phyloP scores from a whole-genome alignment of 345 rosid genomes.

The Linum lewisii region DNA sequence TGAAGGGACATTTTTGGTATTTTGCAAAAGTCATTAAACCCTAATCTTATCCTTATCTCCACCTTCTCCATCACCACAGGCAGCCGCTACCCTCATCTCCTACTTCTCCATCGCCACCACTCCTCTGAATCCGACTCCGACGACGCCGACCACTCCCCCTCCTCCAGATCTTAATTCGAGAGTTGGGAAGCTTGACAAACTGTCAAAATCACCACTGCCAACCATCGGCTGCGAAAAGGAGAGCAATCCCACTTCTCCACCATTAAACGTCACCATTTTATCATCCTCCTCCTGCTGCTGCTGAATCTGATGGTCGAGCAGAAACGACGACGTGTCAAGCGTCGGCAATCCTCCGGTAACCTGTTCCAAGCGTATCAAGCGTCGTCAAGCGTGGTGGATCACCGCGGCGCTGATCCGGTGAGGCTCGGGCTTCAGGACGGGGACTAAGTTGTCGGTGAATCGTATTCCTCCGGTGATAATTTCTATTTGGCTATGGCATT shows the following conservation, averaged over 20 bases:
- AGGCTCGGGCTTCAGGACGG: constrained; percentile 55
- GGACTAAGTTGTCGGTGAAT: constrained; percentile 15
- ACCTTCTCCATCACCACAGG: too few relatives aligned
- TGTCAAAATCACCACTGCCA: constrained; percentile 25
- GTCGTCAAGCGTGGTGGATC: not conserved
- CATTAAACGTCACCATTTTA: not conserved
- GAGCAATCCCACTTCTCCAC: constrained; percentile 8
- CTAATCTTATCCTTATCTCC: too few relatives aligned
- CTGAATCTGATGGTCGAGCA: constrained; percentile 28
- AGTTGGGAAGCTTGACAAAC: constrained; percentile 49
- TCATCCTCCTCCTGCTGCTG: constrained; percentile 1
- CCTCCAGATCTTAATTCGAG: too few relatives aligned
- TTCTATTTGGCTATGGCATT: too few relatives aligned
- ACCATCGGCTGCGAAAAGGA: constrained; percentile 7
- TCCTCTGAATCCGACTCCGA: too few relatives aligned
- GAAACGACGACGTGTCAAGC: constrained; percentile 60
- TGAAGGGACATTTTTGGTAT: too few relatives aligned
- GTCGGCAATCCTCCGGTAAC: constrained; percentile 32
- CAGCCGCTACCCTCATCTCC: too few relatives aligned
- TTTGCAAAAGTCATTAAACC: too few relatives aligned
- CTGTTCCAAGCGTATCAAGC: not conserved
- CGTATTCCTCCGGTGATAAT: constrained; percentile 57
- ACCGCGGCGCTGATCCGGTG: constrained; percentile 18
- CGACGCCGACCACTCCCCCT: too few relatives aligned
- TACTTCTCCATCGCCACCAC: too few relatives aligned